A percentile compares a stretch with the other conserved stretches of the same genome.
Evolutionary conservation across 805 yeast genomes (phyloP).

Genomic region (Millerozyma acaciae): DNA sequence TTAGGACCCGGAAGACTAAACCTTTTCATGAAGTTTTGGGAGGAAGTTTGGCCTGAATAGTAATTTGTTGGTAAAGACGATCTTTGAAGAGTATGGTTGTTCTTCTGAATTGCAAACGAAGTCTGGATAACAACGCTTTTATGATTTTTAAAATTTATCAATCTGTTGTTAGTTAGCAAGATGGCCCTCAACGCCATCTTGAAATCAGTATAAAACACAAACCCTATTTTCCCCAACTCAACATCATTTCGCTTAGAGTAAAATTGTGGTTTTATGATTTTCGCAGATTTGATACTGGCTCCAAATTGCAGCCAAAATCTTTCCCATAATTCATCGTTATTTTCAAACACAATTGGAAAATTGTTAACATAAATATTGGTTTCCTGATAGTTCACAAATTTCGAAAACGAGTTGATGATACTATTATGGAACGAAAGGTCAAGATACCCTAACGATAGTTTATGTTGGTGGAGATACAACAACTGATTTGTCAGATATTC

Average conservation of each 20-base stretch:
- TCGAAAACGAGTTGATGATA: slow-evolving; percentile 14
- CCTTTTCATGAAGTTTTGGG: slow-evolving; percentile 5
- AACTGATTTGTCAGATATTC: slow-evolving; percentile 10
- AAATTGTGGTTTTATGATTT: slow-evolving; percentile 40
- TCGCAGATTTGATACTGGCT: slow-evolving; percentile 32
- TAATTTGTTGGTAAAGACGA: slow-evolving; percentile 3
- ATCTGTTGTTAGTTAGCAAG: slow-evolving; percentile 45
- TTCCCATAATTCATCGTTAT: slow-evolving; percentile 44
- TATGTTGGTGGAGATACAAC: slow-evolving; percentile 1
- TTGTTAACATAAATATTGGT: slow-evolving; percentile 71
- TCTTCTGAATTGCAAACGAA: slow-evolving; percentile 39
- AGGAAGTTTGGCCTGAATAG: slow-evolving; percentile 3
- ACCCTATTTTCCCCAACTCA: slow-evolving; percentile 44
- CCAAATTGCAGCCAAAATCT: slow-evolving; percentile 40
- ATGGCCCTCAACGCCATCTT: slow-evolving; percentile 64
- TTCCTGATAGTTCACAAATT: slow-evolving; percentile 47
- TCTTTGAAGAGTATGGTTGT: slow-evolving; percentile 1
- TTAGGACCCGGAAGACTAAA: slow-evolving; percentile 5
- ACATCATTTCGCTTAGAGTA: slow-evolving; percentile 17
- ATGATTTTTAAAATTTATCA: slow-evolving; percentile 18
- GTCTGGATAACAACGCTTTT: slow-evolving; percentile 29
- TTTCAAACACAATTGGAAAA: slow-evolving; percentile 52
- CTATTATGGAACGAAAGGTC: slow-evolving; percentile 7
- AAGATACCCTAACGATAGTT: slow-evolving; percentile 6
- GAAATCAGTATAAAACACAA: slow-evolving; percentile 57